These are phyloP conservation scores for Trapa incisa DNA, from an alignment of 345 rosid genomes.

Conservation along the genomic window DNA sequence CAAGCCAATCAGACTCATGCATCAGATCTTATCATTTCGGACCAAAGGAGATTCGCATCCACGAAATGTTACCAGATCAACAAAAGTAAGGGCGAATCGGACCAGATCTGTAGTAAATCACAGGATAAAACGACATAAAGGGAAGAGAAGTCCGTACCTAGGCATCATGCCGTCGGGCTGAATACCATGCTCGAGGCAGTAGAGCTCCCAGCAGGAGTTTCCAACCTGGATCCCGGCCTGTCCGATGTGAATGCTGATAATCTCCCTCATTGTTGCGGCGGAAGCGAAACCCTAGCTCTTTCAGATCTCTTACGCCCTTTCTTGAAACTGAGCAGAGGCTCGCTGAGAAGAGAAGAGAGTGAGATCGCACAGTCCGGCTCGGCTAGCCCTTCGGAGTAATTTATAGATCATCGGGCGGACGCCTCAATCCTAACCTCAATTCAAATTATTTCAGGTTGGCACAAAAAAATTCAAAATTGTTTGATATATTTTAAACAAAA, in stretches of 20 bases:
- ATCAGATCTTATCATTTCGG: neutral
- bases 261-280: conserved; percentile 32
- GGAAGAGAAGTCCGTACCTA: conserved; percentile 15
- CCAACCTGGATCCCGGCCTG: conserved; percentile 61
- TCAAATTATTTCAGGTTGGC: no score
- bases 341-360: neutral
- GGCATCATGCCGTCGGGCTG: conserved; percentile 60
- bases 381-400: no score
- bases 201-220: conserved; percentile 52
- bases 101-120: neutral
- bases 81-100: neutral
- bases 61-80: neutral
- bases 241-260: conserved; percentile 51
- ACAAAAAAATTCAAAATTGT: no score
- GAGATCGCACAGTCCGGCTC: no score
- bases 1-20: neutral
- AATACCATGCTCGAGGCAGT: conserved; percentile 51
- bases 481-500: no score
- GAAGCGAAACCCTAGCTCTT: neutral
- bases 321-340: neutral
- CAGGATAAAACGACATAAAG: neutral
- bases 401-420: no score
- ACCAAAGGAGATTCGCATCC: neutral
- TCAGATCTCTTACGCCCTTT: neutral
- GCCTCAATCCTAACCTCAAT: no score